phyloP scores from a whole-genome alignment of 805 yeast genomes.

The Metschnikowia continentalis region DNA sequence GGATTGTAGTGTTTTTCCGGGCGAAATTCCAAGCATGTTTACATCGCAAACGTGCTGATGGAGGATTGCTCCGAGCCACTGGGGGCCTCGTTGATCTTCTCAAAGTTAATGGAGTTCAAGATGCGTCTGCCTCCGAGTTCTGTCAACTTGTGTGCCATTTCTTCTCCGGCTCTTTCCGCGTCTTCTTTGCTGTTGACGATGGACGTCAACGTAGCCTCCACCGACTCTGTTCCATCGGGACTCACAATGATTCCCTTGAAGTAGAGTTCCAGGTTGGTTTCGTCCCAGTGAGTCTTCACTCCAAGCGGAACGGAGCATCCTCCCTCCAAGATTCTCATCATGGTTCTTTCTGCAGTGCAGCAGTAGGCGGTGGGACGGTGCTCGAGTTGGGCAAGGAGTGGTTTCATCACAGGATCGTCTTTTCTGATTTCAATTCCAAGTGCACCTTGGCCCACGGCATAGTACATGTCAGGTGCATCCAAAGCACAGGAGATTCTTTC shows the following conservation, averaged over 20 bases:
- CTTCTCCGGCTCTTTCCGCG: slow-evolving; percentile 65
- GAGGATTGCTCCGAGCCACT: slow-evolving; percentile 5
- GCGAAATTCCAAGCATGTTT: neutral
- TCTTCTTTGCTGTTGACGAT: slow-evolving; percentile 48
- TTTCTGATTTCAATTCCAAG: slow-evolving; percentile 85
- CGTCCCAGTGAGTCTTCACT: slow-evolving; percentile 58
- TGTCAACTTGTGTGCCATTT: slow-evolving; percentile 63
- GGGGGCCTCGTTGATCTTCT: slow-evolving; percentile 48
- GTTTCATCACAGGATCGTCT: slow-evolving; percentile 55
- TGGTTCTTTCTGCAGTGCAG: slow-evolving; percentile 83
- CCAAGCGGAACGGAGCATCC: slow-evolving; percentile 99
- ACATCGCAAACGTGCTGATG: slow-evolving; percentile 2
- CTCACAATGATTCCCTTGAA: slow-evolving; percentile 74
- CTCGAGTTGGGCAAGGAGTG: slow-evolving; percentile 60
- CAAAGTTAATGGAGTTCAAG: slow-evolving; percentile 73
- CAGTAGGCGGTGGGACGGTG: slow-evolving; percentile 64
- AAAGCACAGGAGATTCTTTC: slow-evolving; percentile 70
- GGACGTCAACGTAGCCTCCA: slow-evolving; percentile 49
- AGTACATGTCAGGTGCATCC: slow-evolving; percentile 76
- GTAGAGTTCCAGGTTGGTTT: slow-evolving; percentile 38
- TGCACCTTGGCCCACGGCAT: slow-evolving; percentile 99
- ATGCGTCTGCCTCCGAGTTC: slow-evolving; percentile 79
- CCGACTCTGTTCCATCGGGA: slow-evolving; percentile 73
- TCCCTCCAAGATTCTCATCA: slow-evolving; percentile 88
- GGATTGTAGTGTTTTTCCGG: neutral